Evolutionary conservation across 2,329 filamentous ascomycete genomes (phyloP).

Genomic region (Arthrobotrys iridis): DNA sequence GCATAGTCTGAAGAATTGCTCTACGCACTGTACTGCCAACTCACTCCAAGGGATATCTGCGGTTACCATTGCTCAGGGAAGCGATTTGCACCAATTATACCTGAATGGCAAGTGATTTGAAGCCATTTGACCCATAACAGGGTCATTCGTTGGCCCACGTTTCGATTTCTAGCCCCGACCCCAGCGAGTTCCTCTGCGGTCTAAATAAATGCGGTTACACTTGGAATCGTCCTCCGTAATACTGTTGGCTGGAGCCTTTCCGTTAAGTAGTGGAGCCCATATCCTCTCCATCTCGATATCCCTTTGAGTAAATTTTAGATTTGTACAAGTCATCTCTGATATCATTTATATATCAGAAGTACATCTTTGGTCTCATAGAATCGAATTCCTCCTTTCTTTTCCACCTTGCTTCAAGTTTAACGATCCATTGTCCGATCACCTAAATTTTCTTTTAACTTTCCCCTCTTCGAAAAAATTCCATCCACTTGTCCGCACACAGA

Average conservation of each 20-base stretch:
- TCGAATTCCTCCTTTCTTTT: constrained; percentile 6
- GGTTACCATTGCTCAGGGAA: constrained; percentile 46
- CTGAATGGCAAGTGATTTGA: constrained; percentile 49
- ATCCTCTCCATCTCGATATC: constrained; percentile 34
- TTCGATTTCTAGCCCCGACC: constrained; percentile 42
- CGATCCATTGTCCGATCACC: neutral
- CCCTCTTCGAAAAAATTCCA: neutral
- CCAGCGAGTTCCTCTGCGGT: constrained; percentile 41
- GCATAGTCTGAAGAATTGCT: constrained; percentile 34
- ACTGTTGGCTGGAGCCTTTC: constrained; percentile 37
- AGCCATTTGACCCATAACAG: constrained; percentile 50
- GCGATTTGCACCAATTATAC: constrained; percentile 50
- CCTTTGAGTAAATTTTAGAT: constrained; percentile 11
- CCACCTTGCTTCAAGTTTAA: neutral
- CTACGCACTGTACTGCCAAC: constrained; percentile 50
- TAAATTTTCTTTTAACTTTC: neutral
- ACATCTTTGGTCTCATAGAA: constrained; percentile 26
- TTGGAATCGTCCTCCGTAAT: constrained; percentile 38
- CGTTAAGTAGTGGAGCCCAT: constrained; percentile 24
- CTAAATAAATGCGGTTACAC: constrained; percentile 28
- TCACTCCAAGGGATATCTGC: constrained; percentile 51
- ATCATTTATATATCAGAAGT: constrained; percentile 50
- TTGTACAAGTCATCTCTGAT: constrained; percentile 51
- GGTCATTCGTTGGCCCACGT: constrained; percentile 53
- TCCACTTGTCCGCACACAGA: constrained; percentile 21